Percentiles rank a stretch among this genome's conserved stretches.
Conservation (phyloP, 306 rosid genomes). For the Fagus sylvatica region DNA sequence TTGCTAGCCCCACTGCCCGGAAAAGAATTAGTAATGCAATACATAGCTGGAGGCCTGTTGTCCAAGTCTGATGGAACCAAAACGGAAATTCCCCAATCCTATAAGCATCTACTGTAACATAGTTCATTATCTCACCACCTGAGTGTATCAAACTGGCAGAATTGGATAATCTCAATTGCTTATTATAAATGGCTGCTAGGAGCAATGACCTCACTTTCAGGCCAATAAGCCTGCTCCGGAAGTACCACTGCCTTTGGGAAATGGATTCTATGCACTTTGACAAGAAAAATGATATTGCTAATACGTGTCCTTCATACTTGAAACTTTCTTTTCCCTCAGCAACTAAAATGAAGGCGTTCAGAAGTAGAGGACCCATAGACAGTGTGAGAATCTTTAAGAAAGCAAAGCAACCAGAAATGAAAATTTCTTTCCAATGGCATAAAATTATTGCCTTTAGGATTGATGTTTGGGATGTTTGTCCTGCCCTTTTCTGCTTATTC, state of each 20-base stretch:
- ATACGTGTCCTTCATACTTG: slow-evolving; percentile 62
- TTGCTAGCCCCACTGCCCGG: slow-evolving; percentile 73
- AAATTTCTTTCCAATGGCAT: slow-evolving; percentile 66
- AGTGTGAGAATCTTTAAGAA: slow-evolving; percentile 56
- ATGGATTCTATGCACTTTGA: slow-evolving; percentile 57
- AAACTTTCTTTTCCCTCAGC: slow-evolving; percentile 70
- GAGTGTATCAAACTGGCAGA: slow-evolving; percentile 60
- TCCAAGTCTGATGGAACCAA: slow-evolving; percentile 93
- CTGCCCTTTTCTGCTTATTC: slow-evolving; percentile 34
- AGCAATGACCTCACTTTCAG: slow-evolving; percentile 61
- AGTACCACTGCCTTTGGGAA: slow-evolving; percentile 81
- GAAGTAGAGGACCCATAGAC: slow-evolving; percentile 67
- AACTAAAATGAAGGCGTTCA: slow-evolving; percentile 67
- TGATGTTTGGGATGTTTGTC: slow-evolving; percentile 36
- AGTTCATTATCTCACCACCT: slow-evolving; percentile 78
- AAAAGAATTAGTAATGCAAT: slow-evolving; percentile 64
- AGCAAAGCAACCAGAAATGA: slow-evolving; percentile 66
- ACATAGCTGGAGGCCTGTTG: slow-evolving; percentile 73
- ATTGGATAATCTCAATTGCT: slow-evolving; percentile 55
- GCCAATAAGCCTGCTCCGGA: slow-evolving; percentile 56
- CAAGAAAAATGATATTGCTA: slow-evolving; percentile 54
- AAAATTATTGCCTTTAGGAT: slow-evolving; percentile 44
- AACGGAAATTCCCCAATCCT: slow-evolving; percentile 88
- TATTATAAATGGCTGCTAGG: slow-evolving; percentile 60
- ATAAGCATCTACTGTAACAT: slow-evolving; percentile 72